Base-by-base conservation (phyloP, 2,329 filamentous ascomycete species). In the Elsinoe fawcettii region DNA sequence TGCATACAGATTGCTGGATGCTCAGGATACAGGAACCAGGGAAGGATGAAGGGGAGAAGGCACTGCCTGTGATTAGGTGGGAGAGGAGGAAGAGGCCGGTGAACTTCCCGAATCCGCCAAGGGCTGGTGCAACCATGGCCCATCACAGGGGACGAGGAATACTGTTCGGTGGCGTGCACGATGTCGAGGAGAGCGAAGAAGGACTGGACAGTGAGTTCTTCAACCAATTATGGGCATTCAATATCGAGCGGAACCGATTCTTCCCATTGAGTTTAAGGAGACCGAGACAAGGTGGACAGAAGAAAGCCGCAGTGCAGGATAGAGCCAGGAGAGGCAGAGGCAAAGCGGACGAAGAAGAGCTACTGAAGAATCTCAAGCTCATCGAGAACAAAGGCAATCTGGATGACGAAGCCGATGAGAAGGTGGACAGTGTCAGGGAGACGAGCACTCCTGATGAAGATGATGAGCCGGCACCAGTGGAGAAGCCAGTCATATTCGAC, bases 121-220 rank as follows among this genome's bases (percentile, higher is more conserved):
- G 93, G 20, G 91, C 90, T 2, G 93, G 93, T 30, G 84, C 90
- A 0, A 97, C 92, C 1, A 97, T 97, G 91, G 83, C 90, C 0
- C 89, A 86, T 70, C 93, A 99, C 74, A 93, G 92, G 71, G 91
- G 92, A 0, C 84, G 93, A 60, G 93, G 93, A 0, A 92, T 99
- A 58, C 74, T 90, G 66, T 97, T 97, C 69, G 93, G 93, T 44
- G 93, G 93, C 55, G 93, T 99, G 3, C 90, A 96, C 66, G 68
- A 71, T 58, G 68, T 71, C 2, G 69, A 71, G 58, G 67, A 69
- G 58, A 68, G 66, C 55, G 69, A 71, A 55, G 93, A 99, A 70
- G 90, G 88, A 2, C 95, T 99, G 63, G 92, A 99, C 56, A 95
- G 89, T 67, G 91, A 96, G 70, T 99, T 99, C 73, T 99, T 97